These are phyloP conservation scores for Candida frijolesensis DNA, from an alignment of 1,139 yeast species.

Conservation along the genomic window DNA sequence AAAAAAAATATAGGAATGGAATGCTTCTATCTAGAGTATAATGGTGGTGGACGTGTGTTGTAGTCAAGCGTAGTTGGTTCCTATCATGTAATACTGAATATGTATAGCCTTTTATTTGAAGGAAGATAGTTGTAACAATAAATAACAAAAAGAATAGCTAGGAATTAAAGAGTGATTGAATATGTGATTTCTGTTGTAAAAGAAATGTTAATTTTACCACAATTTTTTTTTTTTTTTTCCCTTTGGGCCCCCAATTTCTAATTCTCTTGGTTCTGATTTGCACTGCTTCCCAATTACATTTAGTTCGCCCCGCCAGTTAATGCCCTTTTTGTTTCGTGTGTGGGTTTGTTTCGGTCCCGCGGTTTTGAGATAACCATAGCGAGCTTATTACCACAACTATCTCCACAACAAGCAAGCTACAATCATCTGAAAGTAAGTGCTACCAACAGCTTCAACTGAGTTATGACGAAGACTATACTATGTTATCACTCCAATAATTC, in stretches of 20 bases:
- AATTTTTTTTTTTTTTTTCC: not conserved
- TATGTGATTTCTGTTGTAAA: not conserved
- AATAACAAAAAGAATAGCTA: not conserved
- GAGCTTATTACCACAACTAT: too few species aligned
- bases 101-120: not conserved
- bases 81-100: conserved; percentile 2
- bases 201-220: not conserved
- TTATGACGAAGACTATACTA: too few species aligned
- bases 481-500: too few species aligned
- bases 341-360: not conserved
- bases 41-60: not conserved
- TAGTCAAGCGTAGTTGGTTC: not conserved
- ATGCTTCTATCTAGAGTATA: not conserved
- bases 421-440: too few species aligned
- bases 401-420: too few species aligned
- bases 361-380: not conserved
- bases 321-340: not conserved
- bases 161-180: not conserved
- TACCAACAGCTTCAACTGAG: too few species aligned
- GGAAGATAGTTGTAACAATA: not conserved
- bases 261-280: conserved; percentile 2
- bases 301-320: not conserved
- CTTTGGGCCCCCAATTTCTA: not conserved
- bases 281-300: not conserved
- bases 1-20: not conserved